Evolutionary conservation across 2,329 filamentous ascomycete genomes (phyloP).

Genomic region (Bipolaris gigantea): DNA sequence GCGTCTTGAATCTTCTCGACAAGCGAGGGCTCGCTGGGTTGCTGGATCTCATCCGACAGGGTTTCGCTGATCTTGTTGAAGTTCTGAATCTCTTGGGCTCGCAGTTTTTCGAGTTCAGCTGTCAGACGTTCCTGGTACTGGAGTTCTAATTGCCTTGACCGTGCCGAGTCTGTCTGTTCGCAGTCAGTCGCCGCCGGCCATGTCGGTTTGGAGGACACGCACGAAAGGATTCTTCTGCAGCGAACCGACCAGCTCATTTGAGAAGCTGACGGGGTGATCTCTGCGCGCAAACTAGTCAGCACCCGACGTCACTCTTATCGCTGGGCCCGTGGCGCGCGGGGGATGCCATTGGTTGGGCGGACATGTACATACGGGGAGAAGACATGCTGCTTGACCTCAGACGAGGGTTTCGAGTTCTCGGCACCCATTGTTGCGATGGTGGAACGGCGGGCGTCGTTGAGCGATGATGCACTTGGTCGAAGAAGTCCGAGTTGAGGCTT

Average conservation of each 20-base stretch:
- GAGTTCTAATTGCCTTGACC: constrained; percentile 79
- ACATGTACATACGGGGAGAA: constrained; percentile 59
- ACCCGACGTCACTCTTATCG: constrained; percentile 7
- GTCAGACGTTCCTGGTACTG: constrained; percentile 86
- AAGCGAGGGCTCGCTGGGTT: constrained; percentile 39
- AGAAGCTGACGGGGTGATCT: constrained; percentile 69
- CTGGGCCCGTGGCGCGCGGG: background rate
- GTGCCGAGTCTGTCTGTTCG: constrained; percentile 80
- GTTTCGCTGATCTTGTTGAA: constrained; percentile 71
- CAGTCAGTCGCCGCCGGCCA: background rate
- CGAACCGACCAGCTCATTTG: constrained; percentile 77
- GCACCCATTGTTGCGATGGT: constrained; percentile 57
- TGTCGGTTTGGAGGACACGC: constrained; percentile 23
- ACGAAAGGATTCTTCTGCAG: constrained; percentile 87
- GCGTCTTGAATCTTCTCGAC: constrained; percentile 43
- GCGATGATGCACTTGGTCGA: constrained; percentile 35
- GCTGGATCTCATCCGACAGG: constrained; percentile 53
- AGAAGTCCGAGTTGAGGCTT: constrained; percentile 37
- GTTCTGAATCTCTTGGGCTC: constrained; percentile 68
- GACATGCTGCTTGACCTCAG: constrained; percentile 59
- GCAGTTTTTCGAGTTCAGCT: constrained; percentile 79
- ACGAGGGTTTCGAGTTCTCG: constrained; percentile 63
- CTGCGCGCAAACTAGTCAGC: constrained; percentile 49
- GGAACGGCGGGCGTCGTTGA: constrained; percentile 22
- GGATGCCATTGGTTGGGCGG: constrained; percentile 26